These are phyloP conservation scores for Russula lepida DNA, from an alignment of 768 basidiomycete genomes.

Conservation along the genomic window DNA sequence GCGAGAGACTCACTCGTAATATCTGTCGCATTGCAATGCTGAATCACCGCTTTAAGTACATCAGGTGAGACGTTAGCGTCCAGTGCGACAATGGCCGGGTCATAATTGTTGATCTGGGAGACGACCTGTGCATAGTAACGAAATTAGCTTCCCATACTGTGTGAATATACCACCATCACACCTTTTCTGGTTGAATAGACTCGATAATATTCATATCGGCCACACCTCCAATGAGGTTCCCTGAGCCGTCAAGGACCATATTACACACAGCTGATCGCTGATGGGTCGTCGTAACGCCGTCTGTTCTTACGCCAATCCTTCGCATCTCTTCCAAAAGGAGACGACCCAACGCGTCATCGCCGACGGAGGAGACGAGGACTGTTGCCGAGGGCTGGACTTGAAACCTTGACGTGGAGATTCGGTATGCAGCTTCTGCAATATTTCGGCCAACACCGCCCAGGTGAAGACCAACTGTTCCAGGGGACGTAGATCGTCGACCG, in stretches of 20 bases:
- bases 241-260: slow-evolving; percentile 64
- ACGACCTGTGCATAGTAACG: slow-evolving; percentile 42
- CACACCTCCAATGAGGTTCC: slow-evolving; percentile 73
- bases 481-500: slow-evolving; percentile 62
- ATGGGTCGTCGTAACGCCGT: slow-evolving; percentile 52
- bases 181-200: slow-evolving; percentile 38
- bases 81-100: slow-evolving; percentile 54
- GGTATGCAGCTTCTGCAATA: slow-evolving; percentile 82
- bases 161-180: slow-evolving; percentile 26
- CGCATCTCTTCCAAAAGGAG: slow-evolving; percentile 50
- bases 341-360: slow-evolving; percentile 67
- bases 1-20: slow-evolving; percentile 44
- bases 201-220: slow-evolving; percentile 82
- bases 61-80: slow-evolving; percentile 67
- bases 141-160: not conserved
- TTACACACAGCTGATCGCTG: slow-evolving; percentile 76
- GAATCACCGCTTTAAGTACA: slow-evolving; percentile 43
- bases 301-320: slow-evolving; percentile 66
- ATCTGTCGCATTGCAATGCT: slow-evolving; percentile 38
- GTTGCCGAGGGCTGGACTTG: slow-evolving; percentile 28
- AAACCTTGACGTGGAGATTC: slow-evolving; percentile 37
- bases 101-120: slow-evolving; percentile 37
- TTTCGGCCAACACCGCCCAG: slow-evolving; percentile 94
- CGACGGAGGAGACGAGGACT: slow-evolving; percentile 68
- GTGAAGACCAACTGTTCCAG: slow-evolving; percentile 63